These are phyloP conservation scores for Triadica sebifera DNA, from an alignment of 345 rosid species.

Conservation along the genomic window DNA sequence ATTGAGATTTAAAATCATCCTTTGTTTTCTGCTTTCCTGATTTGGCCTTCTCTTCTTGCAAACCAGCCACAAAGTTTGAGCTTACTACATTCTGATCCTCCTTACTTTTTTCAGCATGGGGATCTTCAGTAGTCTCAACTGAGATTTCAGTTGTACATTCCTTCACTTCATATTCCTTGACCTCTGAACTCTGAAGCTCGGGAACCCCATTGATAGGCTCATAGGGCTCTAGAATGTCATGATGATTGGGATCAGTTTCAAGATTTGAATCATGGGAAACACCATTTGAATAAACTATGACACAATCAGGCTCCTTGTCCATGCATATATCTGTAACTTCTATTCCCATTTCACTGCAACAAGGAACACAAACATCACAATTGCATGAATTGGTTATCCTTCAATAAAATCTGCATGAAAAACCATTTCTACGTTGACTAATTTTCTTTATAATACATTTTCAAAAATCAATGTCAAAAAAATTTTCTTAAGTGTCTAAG, in stretches of 20 bases:
- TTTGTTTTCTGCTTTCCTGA: conserved; percentile 27
- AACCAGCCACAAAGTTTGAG: conserved; percentile 28
- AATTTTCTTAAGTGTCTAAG: neutral
- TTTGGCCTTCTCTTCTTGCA: conserved; percentile 29
- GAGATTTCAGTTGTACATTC: conserved; percentile 66
- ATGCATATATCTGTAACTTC: conserved; percentile 65
- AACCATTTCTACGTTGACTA: neutral
- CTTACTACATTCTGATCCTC: conserved; percentile 18
- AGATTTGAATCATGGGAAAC: conserved; percentile 40
- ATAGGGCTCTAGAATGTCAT: conserved; percentile 37
- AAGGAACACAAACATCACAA: conserved; percentile 12
- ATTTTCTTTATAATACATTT: neutral
- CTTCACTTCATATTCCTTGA: conserved; percentile 73
- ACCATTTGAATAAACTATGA: conserved; percentile 47
- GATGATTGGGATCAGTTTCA: conserved; percentile 42
- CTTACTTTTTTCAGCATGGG: conserved; percentile 26
- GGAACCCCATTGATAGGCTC: conserved; percentile 45
- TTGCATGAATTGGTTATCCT: conserved; percentile 2
- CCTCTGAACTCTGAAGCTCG: conserved; percentile 45
- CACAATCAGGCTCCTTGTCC: conserved; percentile 78
- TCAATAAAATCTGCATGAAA: conserved; percentile 2
- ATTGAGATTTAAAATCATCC: conserved; percentile 31
- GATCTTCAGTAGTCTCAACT: conserved; percentile 36
- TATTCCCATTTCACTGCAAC: conserved; percentile 46
- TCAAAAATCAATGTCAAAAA: too few species aligned